These are phyloP conservation scores for Prillingera fragicola DNA, from an alignment of 1,284 basidiomycete species.

Conservation along the genomic window DNA sequence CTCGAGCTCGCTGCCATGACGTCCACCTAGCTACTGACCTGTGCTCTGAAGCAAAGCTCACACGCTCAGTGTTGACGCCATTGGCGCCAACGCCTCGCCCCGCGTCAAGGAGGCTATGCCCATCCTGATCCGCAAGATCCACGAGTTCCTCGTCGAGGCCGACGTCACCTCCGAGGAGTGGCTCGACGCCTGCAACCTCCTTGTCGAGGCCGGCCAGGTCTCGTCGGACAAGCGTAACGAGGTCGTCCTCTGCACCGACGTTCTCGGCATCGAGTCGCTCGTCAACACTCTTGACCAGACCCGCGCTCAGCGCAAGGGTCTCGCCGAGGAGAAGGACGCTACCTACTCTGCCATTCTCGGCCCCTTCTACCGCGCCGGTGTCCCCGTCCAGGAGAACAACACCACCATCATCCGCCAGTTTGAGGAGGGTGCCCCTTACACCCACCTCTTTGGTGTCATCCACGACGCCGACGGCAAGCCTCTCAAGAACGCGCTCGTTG, in stretches of 20 bases:
- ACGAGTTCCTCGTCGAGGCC: constrained; percentile 41
- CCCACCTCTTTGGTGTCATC: constrained; percentile 37
- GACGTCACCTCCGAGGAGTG: constrained; percentile 46
- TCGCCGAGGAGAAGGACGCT: constrained; percentile 4
- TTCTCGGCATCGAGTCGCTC: constrained; percentile 46
- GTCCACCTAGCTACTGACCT: neutral
- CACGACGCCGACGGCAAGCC: constrained; percentile 40
- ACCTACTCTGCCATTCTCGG: constrained; percentile 44
- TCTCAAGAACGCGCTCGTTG: constrained; percentile 38
- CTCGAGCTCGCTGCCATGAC: neutral
- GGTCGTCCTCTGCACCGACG: constrained; percentile 46
- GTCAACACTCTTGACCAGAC: constrained; percentile 24
- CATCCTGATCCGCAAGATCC: constrained; percentile 43
- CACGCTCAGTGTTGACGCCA: constrained; percentile 14
- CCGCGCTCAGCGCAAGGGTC: constrained; percentile 14
- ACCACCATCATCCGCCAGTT: constrained; percentile 32
- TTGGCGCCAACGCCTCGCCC: constrained; percentile 32
- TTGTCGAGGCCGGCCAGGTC: constrained; percentile 44
- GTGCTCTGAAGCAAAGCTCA: too few species aligned
- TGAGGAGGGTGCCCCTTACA: constrained; percentile 32
- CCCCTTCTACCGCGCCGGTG: constrained; percentile 27
- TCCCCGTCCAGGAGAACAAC: constrained; percentile 37
- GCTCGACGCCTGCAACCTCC: constrained; percentile 42
- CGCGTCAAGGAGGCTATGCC: constrained; percentile 42
- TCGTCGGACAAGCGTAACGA: constrained; percentile 46